Percentiles rank a stretch among this genome's conserved stretches.
Evolutionary conservation across 192 early-diverging fungal genomes (phyloP).

Genomic region (Podila horticola): DNA sequence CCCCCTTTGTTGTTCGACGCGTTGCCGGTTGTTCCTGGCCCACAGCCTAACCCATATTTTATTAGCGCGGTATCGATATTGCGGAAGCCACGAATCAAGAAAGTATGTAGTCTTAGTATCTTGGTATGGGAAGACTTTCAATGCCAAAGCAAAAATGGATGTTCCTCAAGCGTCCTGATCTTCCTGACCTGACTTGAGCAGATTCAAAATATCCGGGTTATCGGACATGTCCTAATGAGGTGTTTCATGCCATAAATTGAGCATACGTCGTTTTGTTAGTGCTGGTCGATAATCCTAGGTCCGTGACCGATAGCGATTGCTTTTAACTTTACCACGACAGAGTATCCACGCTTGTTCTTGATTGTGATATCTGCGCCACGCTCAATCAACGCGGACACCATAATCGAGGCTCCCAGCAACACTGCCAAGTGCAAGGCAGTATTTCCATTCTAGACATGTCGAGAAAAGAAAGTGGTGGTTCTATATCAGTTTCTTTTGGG

Average conservation of each 20-base stretch:
- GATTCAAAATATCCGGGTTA: slow-evolving; percentile 17
- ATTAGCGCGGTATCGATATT: no score
- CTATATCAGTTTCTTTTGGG: not conserved
- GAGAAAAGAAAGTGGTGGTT: not conserved
- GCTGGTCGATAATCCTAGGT: not conserved
- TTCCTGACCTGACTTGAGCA: not conserved
- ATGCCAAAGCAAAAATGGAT: not conserved
- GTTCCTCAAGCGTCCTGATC: not conserved
- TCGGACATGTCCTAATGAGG: slow-evolving; percentile 24
- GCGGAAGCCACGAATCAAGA: no score
- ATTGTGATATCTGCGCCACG: slow-evolving; percentile 66
- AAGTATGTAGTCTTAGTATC: no score
- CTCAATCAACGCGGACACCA: slow-evolving; percentile 70
- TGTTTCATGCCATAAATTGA: not conserved
- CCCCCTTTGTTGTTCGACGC: no score
- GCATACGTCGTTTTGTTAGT: not conserved
- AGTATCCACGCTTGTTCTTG: slow-evolving; percentile 73
- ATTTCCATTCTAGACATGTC: slow-evolving; percentile 65
- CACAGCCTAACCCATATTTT: no score
- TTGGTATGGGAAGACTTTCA: no score
- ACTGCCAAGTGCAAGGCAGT: slow-evolving; percentile 79
- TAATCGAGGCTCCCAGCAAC: slow-evolving; percentile 63
- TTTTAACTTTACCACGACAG: slow-evolving; percentile 55
- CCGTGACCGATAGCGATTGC: not conserved
- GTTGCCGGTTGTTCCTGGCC: no score